Conservation (phyloP, 306 rosid genomes). For the Quercus parvula region DNA sequence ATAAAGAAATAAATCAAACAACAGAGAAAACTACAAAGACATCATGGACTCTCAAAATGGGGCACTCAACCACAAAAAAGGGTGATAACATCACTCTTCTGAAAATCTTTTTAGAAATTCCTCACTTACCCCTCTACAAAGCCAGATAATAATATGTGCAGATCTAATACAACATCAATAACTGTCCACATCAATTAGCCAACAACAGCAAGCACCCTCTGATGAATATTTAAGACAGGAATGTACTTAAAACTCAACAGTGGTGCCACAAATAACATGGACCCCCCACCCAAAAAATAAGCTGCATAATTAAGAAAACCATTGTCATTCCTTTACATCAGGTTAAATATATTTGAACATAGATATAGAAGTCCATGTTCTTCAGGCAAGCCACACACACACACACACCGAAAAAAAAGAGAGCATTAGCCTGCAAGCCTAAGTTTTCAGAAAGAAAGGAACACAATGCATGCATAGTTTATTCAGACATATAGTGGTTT, state of each 20-base stretch:
- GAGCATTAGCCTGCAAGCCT: background rate
- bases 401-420: background rate
- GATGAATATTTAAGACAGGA: background rate
- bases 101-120: background rate
- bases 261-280: background rate
- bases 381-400: background rate
- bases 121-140: background rate
- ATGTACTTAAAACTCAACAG: background rate
- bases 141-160: background rate
- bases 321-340: background rate
- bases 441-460: background rate
- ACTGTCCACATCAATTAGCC: background rate
- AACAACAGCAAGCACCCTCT: background rate
- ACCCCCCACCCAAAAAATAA: background rate
- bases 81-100: background rate
- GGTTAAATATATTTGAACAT: background rate
- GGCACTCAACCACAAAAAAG: too few species aligned
- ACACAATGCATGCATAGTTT: background rate
- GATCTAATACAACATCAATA: background rate
- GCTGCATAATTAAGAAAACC: background rate
- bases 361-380: background rate
- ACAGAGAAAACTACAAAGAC: background rate
- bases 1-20: background rate
- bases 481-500: background rate
- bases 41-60: too few species aligned